Conservation (phyloP, 371 early-diverging fungal genomes). For the Haplosporangium sp. region DNA sequence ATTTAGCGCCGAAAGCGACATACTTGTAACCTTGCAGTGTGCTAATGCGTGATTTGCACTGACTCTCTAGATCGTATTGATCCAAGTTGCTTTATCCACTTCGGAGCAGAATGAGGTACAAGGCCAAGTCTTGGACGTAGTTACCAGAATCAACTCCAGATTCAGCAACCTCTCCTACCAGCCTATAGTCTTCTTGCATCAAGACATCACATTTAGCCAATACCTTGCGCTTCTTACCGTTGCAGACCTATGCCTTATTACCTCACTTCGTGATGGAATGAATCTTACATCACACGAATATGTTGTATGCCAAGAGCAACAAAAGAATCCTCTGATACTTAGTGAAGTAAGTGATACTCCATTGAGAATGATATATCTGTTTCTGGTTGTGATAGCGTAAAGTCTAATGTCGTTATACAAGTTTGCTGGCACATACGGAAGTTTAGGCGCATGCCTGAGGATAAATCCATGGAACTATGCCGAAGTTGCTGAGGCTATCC, state of each 20-base stretch:
- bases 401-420: slow-evolving; percentile 1
- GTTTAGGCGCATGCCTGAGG: slow-evolving; percentile 87
- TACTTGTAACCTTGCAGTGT: background rate
- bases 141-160: slow-evolving; percentile 91
- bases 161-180: slow-evolving; percentile 94
- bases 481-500: slow-evolving; percentile 88
- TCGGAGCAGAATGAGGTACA: slow-evolving; percentile 80
- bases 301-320: slow-evolving; percentile 90
- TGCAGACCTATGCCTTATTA: slow-evolving; percentile 94
- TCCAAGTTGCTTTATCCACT: slow-evolving; percentile 78
- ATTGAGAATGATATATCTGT: background rate
- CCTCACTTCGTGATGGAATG: slow-evolving; percentile 97
- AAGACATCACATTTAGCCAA: slow-evolving; percentile 87
- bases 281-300: slow-evolving; percentile 97
- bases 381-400: background rate
- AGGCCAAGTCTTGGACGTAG: slow-evolving; percentile 87
- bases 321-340: slow-evolving; percentile 87
- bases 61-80: slow-evolving; percentile 62
- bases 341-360: slow-evolving; percentile 68
- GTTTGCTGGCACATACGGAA: slow-evolving; percentile 96
- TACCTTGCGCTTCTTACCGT: slow-evolving; percentile 91
- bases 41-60: background rate
- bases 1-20: background rate
- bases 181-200: slow-evolving; percentile 93
- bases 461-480: slow-evolving; percentile 93